A percentile compares a stretch with the other conserved stretches of the same genome.
These are phyloP conservation scores for Coix lacrymajobi DNA, from an alignment of 176 grass and related monocot species.

Conservation along the genomic window DNA sequence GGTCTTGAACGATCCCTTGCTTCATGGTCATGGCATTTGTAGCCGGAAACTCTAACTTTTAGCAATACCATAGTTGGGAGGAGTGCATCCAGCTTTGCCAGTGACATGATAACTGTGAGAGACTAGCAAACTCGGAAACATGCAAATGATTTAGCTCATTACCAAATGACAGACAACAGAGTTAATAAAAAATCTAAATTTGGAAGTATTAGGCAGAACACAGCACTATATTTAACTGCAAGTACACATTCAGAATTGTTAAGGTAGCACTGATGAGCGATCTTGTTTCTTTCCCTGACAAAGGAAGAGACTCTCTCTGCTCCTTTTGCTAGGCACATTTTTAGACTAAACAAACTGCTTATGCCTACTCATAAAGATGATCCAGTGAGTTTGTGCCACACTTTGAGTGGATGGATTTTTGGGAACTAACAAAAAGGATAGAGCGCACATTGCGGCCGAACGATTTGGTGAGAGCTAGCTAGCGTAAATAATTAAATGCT, in stretches of 20 bases:
- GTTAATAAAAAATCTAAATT: neutral
- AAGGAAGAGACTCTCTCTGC: neutral
- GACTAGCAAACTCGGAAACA: neutral
- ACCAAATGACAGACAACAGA: neutral
- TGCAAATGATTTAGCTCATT: neutral
- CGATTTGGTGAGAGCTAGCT: neutral
- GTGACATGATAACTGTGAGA: neutral
- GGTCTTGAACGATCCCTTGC: neutral
- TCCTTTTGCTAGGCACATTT: neutral
- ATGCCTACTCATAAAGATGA: neutral
- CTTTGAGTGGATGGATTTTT: neutral
- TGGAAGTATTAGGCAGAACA: neutral
- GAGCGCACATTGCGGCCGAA: neutral
- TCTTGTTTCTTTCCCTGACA: neutral
- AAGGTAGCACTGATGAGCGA: neutral
- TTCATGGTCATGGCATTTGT: neutral
- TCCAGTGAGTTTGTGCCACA: neutral
- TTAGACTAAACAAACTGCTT: neutral
- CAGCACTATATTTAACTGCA: neutral
- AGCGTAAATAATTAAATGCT: neutral
- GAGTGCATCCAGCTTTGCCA: neutral
- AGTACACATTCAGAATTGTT: neutral
- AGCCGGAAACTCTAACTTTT: neutral
- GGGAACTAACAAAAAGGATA: neutral
- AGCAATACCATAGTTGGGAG: neutral